A percentile compares a stretch with the other conserved stretches of the same genome.
These are phyloP conservation scores for Hymenoscyphus fraxineus DNA, from an alignment of 2,329 filamentous ascomycete genomes.

Conservation along the genomic window DNA sequence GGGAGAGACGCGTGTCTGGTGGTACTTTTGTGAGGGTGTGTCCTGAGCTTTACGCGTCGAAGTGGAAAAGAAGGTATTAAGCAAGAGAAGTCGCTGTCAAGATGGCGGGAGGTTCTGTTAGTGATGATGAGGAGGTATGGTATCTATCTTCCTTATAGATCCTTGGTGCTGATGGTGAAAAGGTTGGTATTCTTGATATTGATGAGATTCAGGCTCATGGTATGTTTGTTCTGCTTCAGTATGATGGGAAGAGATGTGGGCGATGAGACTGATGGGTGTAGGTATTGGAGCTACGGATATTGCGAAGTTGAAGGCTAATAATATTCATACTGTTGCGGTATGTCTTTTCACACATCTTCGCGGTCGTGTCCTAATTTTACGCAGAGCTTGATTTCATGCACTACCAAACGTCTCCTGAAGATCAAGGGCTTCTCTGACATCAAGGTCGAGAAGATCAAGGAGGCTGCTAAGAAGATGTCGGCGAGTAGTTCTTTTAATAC, in stretches of 20 bases:
- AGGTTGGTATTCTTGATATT: constrained; percentile 55
- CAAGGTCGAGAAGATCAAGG: constrained; percentile 69
- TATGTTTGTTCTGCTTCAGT: constrained; percentile 27
- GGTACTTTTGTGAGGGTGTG: background rate
- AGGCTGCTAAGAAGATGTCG: constrained; percentile 49
- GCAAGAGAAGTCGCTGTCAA: background rate
- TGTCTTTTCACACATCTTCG: constrained; percentile 18
- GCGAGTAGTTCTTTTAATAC: constrained; percentile 22
- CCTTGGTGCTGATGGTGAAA: constrained; percentile 7
- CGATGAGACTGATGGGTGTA: constrained; percentile 28
- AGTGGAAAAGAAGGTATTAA: background rate
- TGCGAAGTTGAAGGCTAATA: constrained; percentile 58
- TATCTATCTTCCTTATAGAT: background rate
- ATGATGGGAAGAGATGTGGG: background rate
- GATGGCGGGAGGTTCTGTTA: constrained; percentile 19
- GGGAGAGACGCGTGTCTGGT: background rate
- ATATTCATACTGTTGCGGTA: constrained; percentile 62
- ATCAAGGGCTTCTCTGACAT: constrained; percentile 69
- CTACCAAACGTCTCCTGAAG: constrained; percentile 56
- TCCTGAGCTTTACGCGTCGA: background rate
- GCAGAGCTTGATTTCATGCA: constrained; percentile 58
- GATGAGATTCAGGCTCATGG: constrained; percentile 64
- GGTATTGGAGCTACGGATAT: constrained; percentile 64
- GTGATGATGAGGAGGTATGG: constrained; percentile 21
- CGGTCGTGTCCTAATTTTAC: background rate